Evolutionary conservation across 2,329 filamentous ascomycete species (phyloP).

Genomic region (Dothiorella sarmentorum): DNA sequence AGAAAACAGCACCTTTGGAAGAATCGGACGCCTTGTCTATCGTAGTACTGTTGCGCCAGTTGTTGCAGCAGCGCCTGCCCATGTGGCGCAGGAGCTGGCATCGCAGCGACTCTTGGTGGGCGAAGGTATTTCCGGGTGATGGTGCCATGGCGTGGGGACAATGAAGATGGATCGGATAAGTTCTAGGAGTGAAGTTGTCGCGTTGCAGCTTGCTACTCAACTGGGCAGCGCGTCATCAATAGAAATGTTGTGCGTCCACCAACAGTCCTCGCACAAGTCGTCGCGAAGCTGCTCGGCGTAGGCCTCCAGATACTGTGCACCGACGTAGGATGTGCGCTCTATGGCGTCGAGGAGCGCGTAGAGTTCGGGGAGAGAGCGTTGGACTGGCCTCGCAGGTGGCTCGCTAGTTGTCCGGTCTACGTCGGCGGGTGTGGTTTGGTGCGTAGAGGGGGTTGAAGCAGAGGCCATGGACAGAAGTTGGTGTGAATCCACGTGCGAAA

Average conservation of each 20-base stretch:
- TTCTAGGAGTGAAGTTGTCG: not conserved
- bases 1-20: not conserved
- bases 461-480: not conserved
- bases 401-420: too few species aligned
- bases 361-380: slow-evolving; percentile 20
- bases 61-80: not conserved
- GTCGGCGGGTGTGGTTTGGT: too few species aligned
- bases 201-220: not conserved
- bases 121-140: not conserved
- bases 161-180: too few species aligned
- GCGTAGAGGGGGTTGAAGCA: too few species aligned
- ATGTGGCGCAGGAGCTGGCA: not conserved
- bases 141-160: not conserved
- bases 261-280: slow-evolving; percentile 28
- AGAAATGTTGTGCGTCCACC: slow-evolving; percentile 24
- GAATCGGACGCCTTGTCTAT: not conserved
- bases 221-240: not conserved
- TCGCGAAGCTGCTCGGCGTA: slow-evolving; percentile 27
- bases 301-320: slow-evolving; percentile 26
- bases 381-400: not conserved
- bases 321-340: slow-evolving; percentile 21
- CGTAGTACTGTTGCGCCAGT: not conserved
- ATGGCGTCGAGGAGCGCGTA: slow-evolving; percentile 29
- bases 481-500: not conserved
- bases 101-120: not conserved